These are phyloP conservation scores for Ophiognomonia clavigignenti-juglandacearum DNA, from an alignment of 2,329 filamentous ascomycete genomes.

Conservation along the genomic window DNA sequence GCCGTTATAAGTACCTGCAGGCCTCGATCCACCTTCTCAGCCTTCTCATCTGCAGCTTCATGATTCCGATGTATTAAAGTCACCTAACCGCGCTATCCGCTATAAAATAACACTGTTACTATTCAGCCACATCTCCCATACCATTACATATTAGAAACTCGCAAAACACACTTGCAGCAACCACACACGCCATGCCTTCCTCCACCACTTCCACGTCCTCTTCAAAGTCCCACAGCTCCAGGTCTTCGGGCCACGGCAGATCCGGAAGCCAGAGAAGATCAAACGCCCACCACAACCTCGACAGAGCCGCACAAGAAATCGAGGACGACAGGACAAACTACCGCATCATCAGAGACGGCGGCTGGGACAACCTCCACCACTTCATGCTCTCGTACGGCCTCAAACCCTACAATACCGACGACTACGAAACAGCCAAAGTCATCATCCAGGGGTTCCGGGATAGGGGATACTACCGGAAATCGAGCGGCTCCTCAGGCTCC, in stretches of 20 bases:
- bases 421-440: constrained; percentile 16
- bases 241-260: constrained; percentile 5
- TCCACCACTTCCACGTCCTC: constrained; percentile 13
- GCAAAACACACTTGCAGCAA: not conserved
- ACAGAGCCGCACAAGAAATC: constrained; percentile 9
- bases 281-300: constrained; percentile 16
- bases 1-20: constrained; percentile 1
- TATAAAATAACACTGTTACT: no score
- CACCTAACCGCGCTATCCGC: constrained; percentile 1
- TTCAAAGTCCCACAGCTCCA: constrained; percentile 8
- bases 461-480: constrained; percentile 13
- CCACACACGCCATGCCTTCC: constrained; percentile 5
- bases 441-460: constrained; percentile 17
- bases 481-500: constrained; percentile 4
- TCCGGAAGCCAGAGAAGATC: constrained; percentile 12
- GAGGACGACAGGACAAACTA: constrained; percentile 17
- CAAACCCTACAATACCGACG: constrained; percentile 15
- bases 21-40: constrained; percentile 7
- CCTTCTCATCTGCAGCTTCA: not conserved
- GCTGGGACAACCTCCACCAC: constrained; percentile 16
- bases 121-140: no score
- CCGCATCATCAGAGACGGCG: constrained; percentile 15
- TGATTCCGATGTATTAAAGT: not conserved
- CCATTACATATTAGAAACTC: not conserved
- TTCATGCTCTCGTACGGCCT: constrained; percentile 17